Conservation (phyloP, 768 basidiomycete species). For the Rhodotorula taiwanensis region DNA sequence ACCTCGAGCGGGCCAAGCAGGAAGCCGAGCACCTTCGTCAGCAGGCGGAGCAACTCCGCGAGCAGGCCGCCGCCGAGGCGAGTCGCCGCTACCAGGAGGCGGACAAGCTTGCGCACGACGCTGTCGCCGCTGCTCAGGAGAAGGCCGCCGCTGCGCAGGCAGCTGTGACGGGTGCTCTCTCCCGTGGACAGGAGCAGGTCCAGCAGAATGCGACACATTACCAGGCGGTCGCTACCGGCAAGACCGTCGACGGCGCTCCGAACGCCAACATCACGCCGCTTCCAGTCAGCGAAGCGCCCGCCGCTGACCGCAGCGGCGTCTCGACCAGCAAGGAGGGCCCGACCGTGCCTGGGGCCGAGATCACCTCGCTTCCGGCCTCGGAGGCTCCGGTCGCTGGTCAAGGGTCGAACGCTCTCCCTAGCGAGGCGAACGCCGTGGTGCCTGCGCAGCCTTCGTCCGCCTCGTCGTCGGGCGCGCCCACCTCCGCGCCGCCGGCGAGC, state of each 20-base stretch:
- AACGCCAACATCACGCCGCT: conserved; percentile 17
- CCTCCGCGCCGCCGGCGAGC: too few relatives aligned
- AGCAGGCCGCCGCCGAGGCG: not conserved
- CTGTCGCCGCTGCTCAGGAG: not conserved
- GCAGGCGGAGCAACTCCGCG: not conserved
- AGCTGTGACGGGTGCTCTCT: too few relatives aligned
- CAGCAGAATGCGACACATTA: not conserved
- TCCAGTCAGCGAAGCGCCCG: conserved; percentile 16
- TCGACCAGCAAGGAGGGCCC: too few relatives aligned
- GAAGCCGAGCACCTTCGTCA: not conserved
- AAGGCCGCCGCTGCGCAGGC: not conserved
- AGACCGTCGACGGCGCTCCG: not conserved
- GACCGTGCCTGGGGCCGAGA: conserved; percentile 2
- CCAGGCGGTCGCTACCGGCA: not conserved
- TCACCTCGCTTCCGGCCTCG: conserved; percentile 1
- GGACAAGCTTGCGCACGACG: conserved; percentile 12
- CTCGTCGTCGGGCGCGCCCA: too few relatives aligned
- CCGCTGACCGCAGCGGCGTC: too few relatives aligned
- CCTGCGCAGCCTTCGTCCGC: too few relatives aligned
- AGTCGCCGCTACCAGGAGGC: not conserved
- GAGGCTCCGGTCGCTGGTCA: conserved; percentile 4
- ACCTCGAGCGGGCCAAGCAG: conserved; percentile 13
- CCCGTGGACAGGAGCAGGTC: not conserved
- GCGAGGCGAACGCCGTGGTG: not conserved
- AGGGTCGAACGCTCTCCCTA: not conserved